A percentile compares a stretch with the other conserved stretches of the same genome.
Conservation (phyloP, 805 yeast species). For the Candida dendrica region DNA sequence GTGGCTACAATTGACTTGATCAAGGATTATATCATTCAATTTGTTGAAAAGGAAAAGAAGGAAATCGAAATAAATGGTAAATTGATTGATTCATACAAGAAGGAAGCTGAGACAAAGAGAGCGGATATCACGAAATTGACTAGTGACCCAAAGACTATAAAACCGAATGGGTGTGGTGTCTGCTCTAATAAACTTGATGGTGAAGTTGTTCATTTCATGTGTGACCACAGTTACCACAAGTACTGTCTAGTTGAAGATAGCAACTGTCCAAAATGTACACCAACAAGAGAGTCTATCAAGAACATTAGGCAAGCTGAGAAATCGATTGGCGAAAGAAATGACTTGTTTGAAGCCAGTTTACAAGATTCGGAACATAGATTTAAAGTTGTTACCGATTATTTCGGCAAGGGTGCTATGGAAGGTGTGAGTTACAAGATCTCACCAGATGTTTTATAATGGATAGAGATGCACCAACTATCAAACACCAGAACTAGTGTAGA, state of each 20-base stretch:
- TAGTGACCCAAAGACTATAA: constrained; percentile 30
- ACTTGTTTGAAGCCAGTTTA: constrained; percentile 53
- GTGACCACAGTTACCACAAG: constrained; percentile 83
- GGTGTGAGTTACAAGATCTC: constrained; percentile 7
- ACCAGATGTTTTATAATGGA: neutral
- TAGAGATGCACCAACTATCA: no score
- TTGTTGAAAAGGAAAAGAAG: constrained; percentile 48
- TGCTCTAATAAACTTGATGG: constrained; percentile 46
- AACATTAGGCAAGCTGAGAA: constrained; percentile 54
- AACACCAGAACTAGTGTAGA: no score
- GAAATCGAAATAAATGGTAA: constrained; percentile 66
- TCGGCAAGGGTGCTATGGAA: constrained; percentile 85
- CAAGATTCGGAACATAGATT: constrained; percentile 51
- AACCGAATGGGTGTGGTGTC: constrained; percentile 19
- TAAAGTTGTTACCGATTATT: constrained; percentile 69
- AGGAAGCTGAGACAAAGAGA: constrained; percentile 53
- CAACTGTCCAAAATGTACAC: constrained; percentile 70
- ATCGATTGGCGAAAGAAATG: constrained; percentile 53
- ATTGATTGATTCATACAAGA: constrained; percentile 58
- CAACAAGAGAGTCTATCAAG: constrained; percentile 61
- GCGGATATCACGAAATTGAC: constrained; percentile 43
- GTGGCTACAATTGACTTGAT: constrained; percentile 67
- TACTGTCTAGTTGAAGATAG: constrained; percentile 57
- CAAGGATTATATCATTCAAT: constrained; percentile 57
- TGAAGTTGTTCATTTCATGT: constrained; percentile 79